Evolutionary conservation across 495 filamentous ascomycete genomes (phyloP), one percentile per base, ranked within the genome.

Genomic region (Penicillium silybi): DNA sequence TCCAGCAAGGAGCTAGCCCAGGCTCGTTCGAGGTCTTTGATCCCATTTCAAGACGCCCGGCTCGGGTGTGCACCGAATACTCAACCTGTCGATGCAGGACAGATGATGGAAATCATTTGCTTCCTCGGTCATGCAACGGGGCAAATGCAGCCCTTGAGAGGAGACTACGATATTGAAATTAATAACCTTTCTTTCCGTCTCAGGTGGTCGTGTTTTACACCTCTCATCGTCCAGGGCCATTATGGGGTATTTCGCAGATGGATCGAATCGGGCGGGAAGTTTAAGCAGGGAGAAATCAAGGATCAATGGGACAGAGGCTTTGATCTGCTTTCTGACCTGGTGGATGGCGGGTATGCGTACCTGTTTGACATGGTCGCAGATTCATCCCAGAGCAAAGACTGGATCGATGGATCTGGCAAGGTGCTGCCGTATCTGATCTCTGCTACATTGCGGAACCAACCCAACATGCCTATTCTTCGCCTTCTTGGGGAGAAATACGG

Each of bases 381-480:
- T 17, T 52, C 50, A 17, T 29, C 46, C n/a, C 23, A 38, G 4
- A 17, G 27, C 17, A 27, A 25, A 13, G n/a, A 25, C 23, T 52
- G 22, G 25, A 7, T 41, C 34, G 19, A 20, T 16, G 50, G 42
- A 15, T 19, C 16, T 16, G 9, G 29, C 6, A 13, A 15, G 40
- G 50, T 39, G 22, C 7, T 20, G 1, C 41, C 41, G 1, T 46
- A 46, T 22, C 17, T 52, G 5, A n/a, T 41, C 7, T 39, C 35
- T 6, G 43, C 35, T 29, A 22, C 40, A 13, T 16, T 22, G 15
- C 22, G 22, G 18, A 46, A 3, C 11, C 17, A 51, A 23, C 50
- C 50, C 22, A 52, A 46, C 8, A 52, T 52, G 50, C 34, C 23
- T 41, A 46, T 52, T 10, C 10, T 52, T 13, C 49, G 35, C 1